Evolutionary conservation across 495 filamentous ascomycete species (phyloP).

Genomic region (Annulohypoxylon nitens): DNA sequence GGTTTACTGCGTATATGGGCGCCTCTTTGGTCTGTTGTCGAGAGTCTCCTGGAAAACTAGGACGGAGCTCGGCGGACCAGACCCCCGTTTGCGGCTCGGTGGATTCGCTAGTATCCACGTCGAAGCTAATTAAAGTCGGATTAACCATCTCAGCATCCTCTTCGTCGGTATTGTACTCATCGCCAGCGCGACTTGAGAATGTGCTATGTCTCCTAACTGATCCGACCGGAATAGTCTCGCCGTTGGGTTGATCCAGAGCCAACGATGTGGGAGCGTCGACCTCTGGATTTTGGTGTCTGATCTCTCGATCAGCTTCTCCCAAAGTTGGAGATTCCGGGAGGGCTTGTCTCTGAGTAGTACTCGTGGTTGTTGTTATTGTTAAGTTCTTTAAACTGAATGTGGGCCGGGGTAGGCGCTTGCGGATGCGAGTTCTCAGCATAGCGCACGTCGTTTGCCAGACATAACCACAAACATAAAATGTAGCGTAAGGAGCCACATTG

Average conservation of each 20-base stretch:
- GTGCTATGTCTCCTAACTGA: constrained; percentile 52
- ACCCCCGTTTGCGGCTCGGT: constrained; percentile 58
- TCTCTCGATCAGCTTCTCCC: constrained; percentile 47
- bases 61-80: constrained; percentile 69
- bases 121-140: constrained; percentile 68
- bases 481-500: constrained; percentile 53
- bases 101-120: constrained; percentile 65
- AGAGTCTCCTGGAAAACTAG: constrained; percentile 53
- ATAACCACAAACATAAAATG: constrained; percentile 46
- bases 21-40: constrained; percentile 41
- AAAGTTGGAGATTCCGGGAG: constrained; percentile 49
- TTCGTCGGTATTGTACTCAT: constrained; percentile 63
- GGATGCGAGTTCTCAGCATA: constrained; percentile 31
- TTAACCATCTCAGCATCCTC: constrained; percentile 64
- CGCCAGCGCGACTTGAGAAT: constrained; percentile 49
- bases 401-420: constrained; percentile 42
- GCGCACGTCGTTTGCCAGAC: constrained; percentile 37
- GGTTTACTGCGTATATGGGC: constrained; percentile 55
- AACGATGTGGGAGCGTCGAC: constrained; percentile 38
- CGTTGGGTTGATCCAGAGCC: constrained; percentile 45
- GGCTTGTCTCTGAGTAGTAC: constrained; percentile 30
- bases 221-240: constrained; percentile 47
- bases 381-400: constrained; percentile 14
- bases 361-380: background rate
- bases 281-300: constrained; percentile 45